Evolutionary conservation across 1,284 basidiomycete genomes (phyloP).

Genomic region (Ceratobasidium sp.): DNA sequence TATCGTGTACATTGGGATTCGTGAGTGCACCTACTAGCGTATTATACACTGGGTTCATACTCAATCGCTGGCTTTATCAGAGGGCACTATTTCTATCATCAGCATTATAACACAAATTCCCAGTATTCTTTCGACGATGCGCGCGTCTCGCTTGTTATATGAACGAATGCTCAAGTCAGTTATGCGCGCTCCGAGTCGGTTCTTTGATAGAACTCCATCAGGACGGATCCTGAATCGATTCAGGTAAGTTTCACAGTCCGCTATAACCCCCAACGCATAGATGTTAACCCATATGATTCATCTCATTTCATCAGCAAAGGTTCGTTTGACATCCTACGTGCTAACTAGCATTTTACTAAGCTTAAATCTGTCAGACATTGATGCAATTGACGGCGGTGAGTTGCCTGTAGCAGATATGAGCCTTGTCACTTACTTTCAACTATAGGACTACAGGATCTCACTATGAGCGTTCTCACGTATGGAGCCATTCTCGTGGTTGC

Average conservation of each 20-base stretch:
- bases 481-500: neutral
- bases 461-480: neutral
- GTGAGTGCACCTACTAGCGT: neutral
- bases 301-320: constrained; percentile 4
- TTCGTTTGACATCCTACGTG: neutral
- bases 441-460: constrained; percentile 25
- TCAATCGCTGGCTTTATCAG: no score
- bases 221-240: constrained; percentile 29
- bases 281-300: constrained; percentile 16
- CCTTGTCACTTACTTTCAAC: no score
- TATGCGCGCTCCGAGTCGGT: constrained; percentile 25
- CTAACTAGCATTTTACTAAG: neutral
- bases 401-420: no score
- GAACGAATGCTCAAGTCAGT: constrained; percentile 20
- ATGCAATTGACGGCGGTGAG: constrained; percentile 32
- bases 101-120: constrained; percentile 25
- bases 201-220: constrained; percentile 27
- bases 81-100: neutral
- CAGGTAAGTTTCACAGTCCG: constrained; percentile 18
- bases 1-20: constrained; percentile 18
- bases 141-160: constrained; percentile 17
- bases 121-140: constrained; percentile 23
- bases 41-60: no score
- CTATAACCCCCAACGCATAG: neutral
- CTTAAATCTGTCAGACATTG: constrained; percentile 42